These are phyloP conservation scores for Gonium pectorale DNA, from an alignment of 139 green algal species.

Conservation along the genomic window DNA sequence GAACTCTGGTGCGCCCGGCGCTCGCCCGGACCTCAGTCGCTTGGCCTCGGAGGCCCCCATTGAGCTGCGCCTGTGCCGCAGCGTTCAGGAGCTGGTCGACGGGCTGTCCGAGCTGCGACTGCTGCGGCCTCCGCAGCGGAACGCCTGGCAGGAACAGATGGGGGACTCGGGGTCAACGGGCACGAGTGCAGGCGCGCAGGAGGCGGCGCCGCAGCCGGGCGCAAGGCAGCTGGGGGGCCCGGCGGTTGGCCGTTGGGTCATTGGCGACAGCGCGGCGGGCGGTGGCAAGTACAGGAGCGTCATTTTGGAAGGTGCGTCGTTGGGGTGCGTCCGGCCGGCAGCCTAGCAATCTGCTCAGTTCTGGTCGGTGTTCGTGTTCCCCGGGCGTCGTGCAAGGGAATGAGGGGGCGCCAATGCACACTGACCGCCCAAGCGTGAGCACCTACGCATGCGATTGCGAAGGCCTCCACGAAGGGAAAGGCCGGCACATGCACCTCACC, in stretches of 20 bases:
- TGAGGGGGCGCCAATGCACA: too few species aligned
- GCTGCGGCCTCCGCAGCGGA: background rate
- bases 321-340: too few species aligned
- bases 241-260: background rate
- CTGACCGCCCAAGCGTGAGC: too few species aligned
- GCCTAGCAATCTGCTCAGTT: too few species aligned
- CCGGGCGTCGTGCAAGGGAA: too few species aligned
- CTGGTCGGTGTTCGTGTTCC: too few species aligned
- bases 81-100: background rate
- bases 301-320: too few species aligned
- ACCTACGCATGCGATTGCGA: too few species aligned
- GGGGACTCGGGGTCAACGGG: background rate
- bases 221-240: background rate
- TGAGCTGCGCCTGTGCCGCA: slow-evolving; percentile 20
- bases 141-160: background rate
- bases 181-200: background rate
- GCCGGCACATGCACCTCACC: background rate
- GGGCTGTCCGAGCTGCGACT: slow-evolving; percentile 12
- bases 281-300: background rate
- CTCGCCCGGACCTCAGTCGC: background rate
- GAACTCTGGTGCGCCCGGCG: slow-evolving; percentile 1
- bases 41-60: background rate
- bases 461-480: too few species aligned
- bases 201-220: background rate
- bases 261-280: background rate